These are phyloP conservation scores for Ligustrum vulgare DNA, from an alignment of 257 asterid genomes.

Conservation along the genomic window DNA sequence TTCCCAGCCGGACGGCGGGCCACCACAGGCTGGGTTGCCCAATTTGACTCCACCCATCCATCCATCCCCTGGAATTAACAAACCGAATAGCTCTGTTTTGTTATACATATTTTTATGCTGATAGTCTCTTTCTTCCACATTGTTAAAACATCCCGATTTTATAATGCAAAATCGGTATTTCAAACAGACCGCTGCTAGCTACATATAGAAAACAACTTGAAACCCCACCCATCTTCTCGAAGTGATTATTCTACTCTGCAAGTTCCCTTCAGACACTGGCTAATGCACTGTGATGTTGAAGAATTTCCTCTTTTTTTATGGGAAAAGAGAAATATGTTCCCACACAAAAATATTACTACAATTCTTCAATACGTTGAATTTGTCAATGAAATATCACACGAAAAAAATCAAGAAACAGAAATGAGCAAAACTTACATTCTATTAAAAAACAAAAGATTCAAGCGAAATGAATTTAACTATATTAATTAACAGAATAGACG, in stretches of 20 bases:
- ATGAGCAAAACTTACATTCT: neutral
- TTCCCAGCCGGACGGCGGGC: neutral
- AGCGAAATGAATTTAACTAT: constrained; percentile 35
- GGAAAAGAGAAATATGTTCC: neutral
- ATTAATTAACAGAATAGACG: constrained; percentile 40
- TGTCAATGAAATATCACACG: neutral
- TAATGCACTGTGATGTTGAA: neutral
- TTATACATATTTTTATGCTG: neutral
- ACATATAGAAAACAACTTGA: neutral
- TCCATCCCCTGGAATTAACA: no score
- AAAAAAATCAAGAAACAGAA: neutral
- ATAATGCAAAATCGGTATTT: neutral
- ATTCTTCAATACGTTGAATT: neutral
- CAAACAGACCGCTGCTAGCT: neutral
- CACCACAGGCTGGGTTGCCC: neutral
- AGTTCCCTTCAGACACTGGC: neutral
- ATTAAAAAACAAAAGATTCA: constrained; percentile 20
- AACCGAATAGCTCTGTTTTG: neutral
- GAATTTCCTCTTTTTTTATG: neutral
- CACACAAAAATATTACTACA: neutral
- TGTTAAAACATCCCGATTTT: neutral
- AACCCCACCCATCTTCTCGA: neutral
- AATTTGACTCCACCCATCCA: neutral
- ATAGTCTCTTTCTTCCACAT: constrained; percentile 16
- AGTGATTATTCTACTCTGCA: neutral